phyloP scores from a whole-genome alignment of 1,284 basidiomycete genomes.

The Singerocomus rubriflavus region DNA sequence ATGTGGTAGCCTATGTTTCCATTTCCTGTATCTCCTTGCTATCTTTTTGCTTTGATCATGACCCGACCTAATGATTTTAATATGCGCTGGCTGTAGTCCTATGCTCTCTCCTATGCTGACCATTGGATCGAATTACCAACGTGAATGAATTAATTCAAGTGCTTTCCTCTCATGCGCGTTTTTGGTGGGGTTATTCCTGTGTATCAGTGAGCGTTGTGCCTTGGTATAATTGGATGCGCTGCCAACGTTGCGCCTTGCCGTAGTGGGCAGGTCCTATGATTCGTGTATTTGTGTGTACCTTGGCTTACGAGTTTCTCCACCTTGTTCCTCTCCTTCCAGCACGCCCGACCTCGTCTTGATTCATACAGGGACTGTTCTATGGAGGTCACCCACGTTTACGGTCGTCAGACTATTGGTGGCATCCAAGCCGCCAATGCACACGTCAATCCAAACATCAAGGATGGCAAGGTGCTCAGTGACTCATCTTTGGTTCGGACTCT shows the following conservation, averaged over 20 bases:
- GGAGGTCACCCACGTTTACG: constrained; percentile 78
- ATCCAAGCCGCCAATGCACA: constrained; percentile 84
- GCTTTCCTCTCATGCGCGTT: no score
- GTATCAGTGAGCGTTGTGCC: neutral
- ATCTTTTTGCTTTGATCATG: constrained; percentile 9
- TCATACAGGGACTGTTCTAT: constrained; percentile 75
- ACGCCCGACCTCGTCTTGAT: neutral
- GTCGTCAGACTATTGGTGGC: constrained; percentile 75
- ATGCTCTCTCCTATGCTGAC: neutral
- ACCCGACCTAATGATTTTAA: constrained; percentile 12
- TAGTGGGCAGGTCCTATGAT: no score
- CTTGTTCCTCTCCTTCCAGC: constrained; percentile 37
- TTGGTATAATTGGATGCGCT: no score
- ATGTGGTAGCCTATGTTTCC: constrained; percentile 7
- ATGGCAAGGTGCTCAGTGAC: constrained; percentile 34
- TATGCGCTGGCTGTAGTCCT: constrained; percentile 4
- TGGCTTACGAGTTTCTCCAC: no score
- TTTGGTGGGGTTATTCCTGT: neutral
- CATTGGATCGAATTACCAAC: neutral
- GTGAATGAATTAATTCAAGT: neutral
- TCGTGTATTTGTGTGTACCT: no score
- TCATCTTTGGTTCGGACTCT: no score
- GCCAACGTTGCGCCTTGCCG: no score
- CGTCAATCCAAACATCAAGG: constrained; percentile 84
- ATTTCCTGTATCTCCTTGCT: neutral